Percentiles rank a stretch among this genome's conserved stretches.
These are phyloP conservation scores for Malassezia globosa DNA, from an alignment of 1,284 basidiomycete genomes.

Conservation along the genomic window DNA sequence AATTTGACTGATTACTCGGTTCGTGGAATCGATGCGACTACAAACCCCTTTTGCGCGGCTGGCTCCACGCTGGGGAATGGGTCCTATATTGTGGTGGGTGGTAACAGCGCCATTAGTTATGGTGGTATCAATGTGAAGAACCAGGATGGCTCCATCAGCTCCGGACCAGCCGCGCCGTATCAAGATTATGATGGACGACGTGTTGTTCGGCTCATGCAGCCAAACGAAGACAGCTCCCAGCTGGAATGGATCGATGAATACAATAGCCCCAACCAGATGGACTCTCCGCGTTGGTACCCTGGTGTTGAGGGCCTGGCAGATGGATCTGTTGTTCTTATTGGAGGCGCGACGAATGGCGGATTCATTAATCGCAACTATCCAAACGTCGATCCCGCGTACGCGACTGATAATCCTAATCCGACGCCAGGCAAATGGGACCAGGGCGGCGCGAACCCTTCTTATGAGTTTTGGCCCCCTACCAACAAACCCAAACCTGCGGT, in stretches of 20 bases:
- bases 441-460: conserved; percentile 37
- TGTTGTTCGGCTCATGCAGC: conserved; percentile 41
- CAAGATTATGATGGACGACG: conserved; percentile 37
- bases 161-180: conserved; percentile 23
- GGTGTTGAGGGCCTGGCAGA: conserved; percentile 43
- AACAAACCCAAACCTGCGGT: conserved; percentile 17
- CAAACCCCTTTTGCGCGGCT: conserved; percentile 48
- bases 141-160: conserved; percentile 10
- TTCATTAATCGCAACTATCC: conserved; percentile 46
- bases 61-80: conserved; percentile 47
- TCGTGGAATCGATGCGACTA: conserved; percentile 34
- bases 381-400: conserved; percentile 30
- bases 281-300: conserved; percentile 41
- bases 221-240: conserved; percentile 17
- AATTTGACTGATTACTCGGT: conserved; percentile 30
- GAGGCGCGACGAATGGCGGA: conserved; percentile 38
- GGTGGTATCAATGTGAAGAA: conserved; percentile 24
- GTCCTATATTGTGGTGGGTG: conserved; percentile 46
- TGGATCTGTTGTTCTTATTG: conserved; percentile 39
- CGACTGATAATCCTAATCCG: conserved; percentile 21
- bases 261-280: conserved; percentile 25
- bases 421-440: conserved; percentile 8
- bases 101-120: conserved; percentile 45
- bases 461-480: conserved; percentile 40
- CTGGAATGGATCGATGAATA: conserved; percentile 30